These are phyloP conservation scores for Pseudogymnoascus sp. DNA, from an alignment of 2,329 filamentous ascomycete species.

Conservation along the genomic window DNA sequence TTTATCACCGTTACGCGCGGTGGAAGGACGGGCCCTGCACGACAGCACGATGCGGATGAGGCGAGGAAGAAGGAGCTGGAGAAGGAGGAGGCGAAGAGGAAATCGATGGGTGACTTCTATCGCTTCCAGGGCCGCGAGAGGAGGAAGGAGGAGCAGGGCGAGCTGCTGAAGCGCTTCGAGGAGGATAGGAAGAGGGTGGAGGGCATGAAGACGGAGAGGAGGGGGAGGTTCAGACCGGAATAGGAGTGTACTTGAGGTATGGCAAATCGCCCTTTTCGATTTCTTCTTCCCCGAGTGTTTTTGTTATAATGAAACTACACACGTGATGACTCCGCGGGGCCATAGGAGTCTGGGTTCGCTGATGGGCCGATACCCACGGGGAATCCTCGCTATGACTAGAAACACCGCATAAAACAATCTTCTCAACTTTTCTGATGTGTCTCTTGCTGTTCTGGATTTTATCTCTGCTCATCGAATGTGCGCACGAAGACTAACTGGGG, in stretches of 20 bases:
- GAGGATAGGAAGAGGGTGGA: slow-evolving; percentile 66
- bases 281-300: slow-evolving; percentile 7
- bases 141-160: slow-evolving; percentile 65
- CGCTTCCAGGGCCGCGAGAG: slow-evolving; percentile 75
- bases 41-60: slow-evolving; percentile 61
- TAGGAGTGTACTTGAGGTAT: slow-evolving; percentile 27
- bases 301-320: slow-evolving; percentile 11
- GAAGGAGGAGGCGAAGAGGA: slow-evolving; percentile 54
- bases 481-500: not conserved
- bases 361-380: slow-evolving; percentile 25
- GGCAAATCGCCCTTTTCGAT: slow-evolving; percentile 11
- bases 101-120: slow-evolving; percentile 67
- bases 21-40: slow-evolving; percentile 61
- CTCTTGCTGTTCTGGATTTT: not conserved
- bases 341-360: slow-evolving; percentile 39
- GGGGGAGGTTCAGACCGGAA: slow-evolving; percentile 52
- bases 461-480: too few relatives aligned
- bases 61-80: slow-evolving; percentile 52
- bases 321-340: slow-evolving; percentile 46
- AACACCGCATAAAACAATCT: slow-evolving; percentile 58
- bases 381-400: slow-evolving; percentile 43
- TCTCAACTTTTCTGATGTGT: slow-evolving; percentile 54
- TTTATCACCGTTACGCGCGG: slow-evolving; percentile 88
- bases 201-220: slow-evolving; percentile 61
- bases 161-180: slow-evolving; percentile 65